A percentile compares a stretch with the other conserved stretches of the same genome.
Evolutionary conservation across 352 stramenopile genomes (phyloP).

Genomic region (Peronospora belbahrii): DNA sequence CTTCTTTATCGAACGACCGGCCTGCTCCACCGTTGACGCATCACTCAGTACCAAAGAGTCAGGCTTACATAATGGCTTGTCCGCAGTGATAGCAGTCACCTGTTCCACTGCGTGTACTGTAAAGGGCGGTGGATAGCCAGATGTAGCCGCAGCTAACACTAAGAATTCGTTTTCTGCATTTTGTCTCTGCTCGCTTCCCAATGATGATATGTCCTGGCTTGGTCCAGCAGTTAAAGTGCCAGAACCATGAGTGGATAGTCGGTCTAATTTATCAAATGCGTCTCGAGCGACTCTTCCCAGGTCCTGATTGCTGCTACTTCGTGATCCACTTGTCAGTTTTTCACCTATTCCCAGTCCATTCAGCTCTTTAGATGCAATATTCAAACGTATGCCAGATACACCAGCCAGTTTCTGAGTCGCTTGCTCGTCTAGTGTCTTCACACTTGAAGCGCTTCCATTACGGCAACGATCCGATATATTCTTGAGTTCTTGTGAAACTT

Average conservation of each 20-base stretch:
- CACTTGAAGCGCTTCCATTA: conserved; percentile 7
- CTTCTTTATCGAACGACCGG: conserved; percentile 11
- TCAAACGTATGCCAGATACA: conserved; percentile 22
- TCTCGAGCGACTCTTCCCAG: conserved; percentile 20
- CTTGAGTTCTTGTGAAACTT: conserved; percentile 33
- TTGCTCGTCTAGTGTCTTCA: conserved; percentile 13
- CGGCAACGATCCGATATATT: conserved; percentile 18
- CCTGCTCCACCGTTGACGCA: conserved; percentile 18
- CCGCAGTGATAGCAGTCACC: background rate
- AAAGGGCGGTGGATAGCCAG: background rate
- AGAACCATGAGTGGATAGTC: conserved; percentile 3
- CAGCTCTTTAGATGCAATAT: conserved; percentile 38
- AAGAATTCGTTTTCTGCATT: background rate
- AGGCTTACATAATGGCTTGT: conserved; percentile 2
- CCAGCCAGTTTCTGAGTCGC: conserved; percentile 17
- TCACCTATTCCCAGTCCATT: conserved; percentile 32
- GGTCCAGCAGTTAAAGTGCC: conserved; percentile 1
- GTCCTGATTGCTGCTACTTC: conserved; percentile 13
- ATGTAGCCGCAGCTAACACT: background rate
- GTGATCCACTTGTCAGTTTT: conserved; percentile 4
- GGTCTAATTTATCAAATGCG: conserved; percentile 10
- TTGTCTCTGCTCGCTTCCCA: background rate
- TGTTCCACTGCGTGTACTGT: conserved; percentile 2
- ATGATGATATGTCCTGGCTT: background rate
- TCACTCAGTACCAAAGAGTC: conserved; percentile 18